Base-by-base conservation (phyloP, 768 basidiomycete species). In the Cystobasidium ongulense region DNA sequence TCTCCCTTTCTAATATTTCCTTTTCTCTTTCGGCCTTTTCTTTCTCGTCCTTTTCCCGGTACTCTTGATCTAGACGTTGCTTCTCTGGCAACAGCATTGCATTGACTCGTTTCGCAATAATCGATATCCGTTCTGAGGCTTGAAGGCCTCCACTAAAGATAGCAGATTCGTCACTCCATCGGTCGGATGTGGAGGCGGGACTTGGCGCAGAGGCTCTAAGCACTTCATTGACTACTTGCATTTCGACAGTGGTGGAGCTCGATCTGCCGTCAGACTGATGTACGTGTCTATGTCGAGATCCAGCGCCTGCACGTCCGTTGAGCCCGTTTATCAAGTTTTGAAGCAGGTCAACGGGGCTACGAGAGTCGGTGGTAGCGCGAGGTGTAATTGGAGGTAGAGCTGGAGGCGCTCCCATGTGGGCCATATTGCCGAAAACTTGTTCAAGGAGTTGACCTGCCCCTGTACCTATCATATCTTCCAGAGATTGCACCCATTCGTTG, bases 391-490 rank as follows among this genome's bases (percentile, higher is more conserved):
- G 7, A 31, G 63, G 23, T 3, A 43, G 10, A n/a, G 31, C 31
- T 15, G 63, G 63, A 1, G 63, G 63, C 2, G 36, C 29, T 1
- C 38, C 54, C 1, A 17, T 36, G 71, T 71, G 8, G 71, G 74
- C 59, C 75, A 72, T 63, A 33, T 72, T 53, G 67, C 75, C 76
- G 63, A 94, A 86, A 57, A 95, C 85, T 59, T 92, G 89, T 68
- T 93, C 89, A 77, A 96, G 86, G 31, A 93, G 83, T 78, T 93
- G 91, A 21, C 89, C 84, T 8, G 90, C 90, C 29, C 90, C 89
- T 11, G 87, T 87, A 0, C 90, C 90, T 68, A 94, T 87, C 68
- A 92, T 86, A 73, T 89, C 87, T 74, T 92, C 89, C 52, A 96
- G 87, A 18, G 76, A 72, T 68, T 78, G 75, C 35, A 76, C 71